Evolutionary conservation across 2,329 filamentous ascomycete species (phyloP), one percentile per base, ranked within the genome.

Genomic region (Coniochaeta sp.): DNA sequence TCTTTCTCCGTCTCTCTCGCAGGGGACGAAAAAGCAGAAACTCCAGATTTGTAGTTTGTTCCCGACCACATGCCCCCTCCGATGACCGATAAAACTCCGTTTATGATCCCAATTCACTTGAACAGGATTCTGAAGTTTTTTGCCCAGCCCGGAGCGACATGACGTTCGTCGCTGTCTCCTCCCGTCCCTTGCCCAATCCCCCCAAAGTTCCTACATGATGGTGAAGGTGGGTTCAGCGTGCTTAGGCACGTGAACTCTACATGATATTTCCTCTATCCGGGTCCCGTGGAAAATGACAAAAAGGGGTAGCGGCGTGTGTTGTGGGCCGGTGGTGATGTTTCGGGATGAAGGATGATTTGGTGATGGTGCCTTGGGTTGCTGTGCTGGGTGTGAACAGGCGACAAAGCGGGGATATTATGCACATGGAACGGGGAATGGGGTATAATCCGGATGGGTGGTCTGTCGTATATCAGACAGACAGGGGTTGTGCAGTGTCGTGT

Each of bases 181-280:
- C n/a, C n/a, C n/a, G n/a, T n/a, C n/a, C n/a, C n/a, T n/a, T n/a
- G n/a, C n/a, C n/a, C n/a, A n/a, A n/a, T n/a, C n/a, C n/a, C n/a
- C n/a, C n/a, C n/a, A n/a, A n/a, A n/a, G n/a, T n/a, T n/a, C n/a
- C n/a, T n/a, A n/a, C n/a, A n/a, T n/a, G n/a, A n/a, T n/a, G n/a
- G n/a, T n/a, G n/a, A n/a, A n/a, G n/a, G n/a, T n/a, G n/a, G n/a
- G n/a, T n/a, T n/a, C n/a, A n/a, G n/a, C n/a, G n/a, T n/a, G n/a
- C n/a, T n/a, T n/a, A n/a, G n/a, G n/a, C n/a, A n/a, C n/a, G n/a
- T n/a, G n/a, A n/a, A 56, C 18, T 57, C 58, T 62, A 62, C 60
- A 62, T 59, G 59, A 56, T 53, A 56, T 60, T 51, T 51, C 30
- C 20, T 62, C 59, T 62, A 61, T 61, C 55, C 49, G 55, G 54